A percentile compares a stretch with the other conserved stretches of the same genome.
phyloP scores from a whole-genome alignment of 108 stramenopile species.

The Pseudonitzschia pungens region DNA sequence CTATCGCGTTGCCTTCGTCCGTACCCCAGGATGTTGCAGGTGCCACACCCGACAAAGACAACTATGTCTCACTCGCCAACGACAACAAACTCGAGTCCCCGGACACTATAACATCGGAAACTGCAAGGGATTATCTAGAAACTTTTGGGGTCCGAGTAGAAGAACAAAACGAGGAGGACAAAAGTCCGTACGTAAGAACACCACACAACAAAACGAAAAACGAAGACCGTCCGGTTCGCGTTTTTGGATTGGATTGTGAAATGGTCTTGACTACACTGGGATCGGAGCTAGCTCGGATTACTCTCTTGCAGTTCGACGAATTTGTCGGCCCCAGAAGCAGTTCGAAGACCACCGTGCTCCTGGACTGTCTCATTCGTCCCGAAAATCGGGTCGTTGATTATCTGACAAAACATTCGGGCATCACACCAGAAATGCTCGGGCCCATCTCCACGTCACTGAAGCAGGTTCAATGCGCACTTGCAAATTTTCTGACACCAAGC shows the following conservation, averaged over 20 bases:
- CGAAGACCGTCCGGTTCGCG: constrained; percentile 26
- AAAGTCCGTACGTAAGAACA: constrained; percentile 33
- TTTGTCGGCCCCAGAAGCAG: constrained; percentile 5
- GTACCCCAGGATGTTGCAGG: not conserved
- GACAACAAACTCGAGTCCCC: constrained; percentile 18
- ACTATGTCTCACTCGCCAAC: not conserved
- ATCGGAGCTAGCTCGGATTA: constrained; percentile 81
- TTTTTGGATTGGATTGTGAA: constrained; percentile 92
- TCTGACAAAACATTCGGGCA: constrained; percentile 65
- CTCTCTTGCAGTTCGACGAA: constrained; percentile 58
- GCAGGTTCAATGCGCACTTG: constrained; percentile 77
- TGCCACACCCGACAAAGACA: not conserved
- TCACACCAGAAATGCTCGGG: constrained; percentile 61
- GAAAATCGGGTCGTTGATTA: constrained; percentile 68
- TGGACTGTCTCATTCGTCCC: constrained; percentile 81
- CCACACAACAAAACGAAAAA: not conserved
- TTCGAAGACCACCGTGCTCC: constrained; percentile 46
- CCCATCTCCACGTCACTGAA: constrained; percentile 57
- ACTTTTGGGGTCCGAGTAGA: constrained; percentile 28
- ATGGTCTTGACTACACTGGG: constrained; percentile 82
- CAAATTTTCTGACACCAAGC: constrained; percentile 49
- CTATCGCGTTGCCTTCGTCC: not conserved
- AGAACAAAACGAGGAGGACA: constrained; percentile 19
- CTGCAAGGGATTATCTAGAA: constrained; percentile 38
- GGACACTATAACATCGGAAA: constrained; percentile 19